phyloP scores from a whole-genome alignment of 805 yeast genomes.

The Clavispora vitiphila region DNA sequence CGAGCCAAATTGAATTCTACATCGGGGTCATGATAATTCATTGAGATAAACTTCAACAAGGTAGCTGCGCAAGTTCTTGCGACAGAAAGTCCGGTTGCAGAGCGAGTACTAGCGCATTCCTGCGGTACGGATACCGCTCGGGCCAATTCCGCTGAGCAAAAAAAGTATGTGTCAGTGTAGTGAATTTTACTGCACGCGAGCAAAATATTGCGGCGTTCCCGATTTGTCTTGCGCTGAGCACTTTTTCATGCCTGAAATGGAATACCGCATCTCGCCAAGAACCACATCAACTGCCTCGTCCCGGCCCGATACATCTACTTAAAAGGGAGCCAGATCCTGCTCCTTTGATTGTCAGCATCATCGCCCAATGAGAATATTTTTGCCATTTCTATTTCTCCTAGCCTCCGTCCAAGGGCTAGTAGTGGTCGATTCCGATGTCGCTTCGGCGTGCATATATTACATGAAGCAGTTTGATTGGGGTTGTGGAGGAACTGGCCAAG shows the following conservation, averaged over 20 bases:
- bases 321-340: neutral
- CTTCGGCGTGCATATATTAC: slow-evolving; percentile 16
- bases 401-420: slow-evolving; percentile 5
- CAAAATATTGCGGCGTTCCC: neutral
- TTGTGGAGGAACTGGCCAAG: slow-evolving; percentile 18
- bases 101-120: too few species aligned
- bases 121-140: too few species aligned
- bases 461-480: slow-evolving; percentile 17
- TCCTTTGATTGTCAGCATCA: neutral
- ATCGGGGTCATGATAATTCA: too few species aligned
- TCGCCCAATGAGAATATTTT: neutral
- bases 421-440: slow-evolving; percentile 14
- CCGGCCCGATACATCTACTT: too few species aligned
- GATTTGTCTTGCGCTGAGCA: neutral
- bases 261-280: neutral
- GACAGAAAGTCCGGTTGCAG: too few species aligned
- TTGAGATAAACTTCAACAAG: too few species aligned
- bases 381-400: neutral
- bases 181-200: neutral
- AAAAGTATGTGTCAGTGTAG: neutral
- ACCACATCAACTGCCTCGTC: neutral
- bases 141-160: neutral
- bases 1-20: too few species aligned
- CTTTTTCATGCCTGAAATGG: neutral
- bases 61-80: too few species aligned